Base-by-base conservation (phyloP, 441 rosid genomes). In the Dalechampia spathulata region DNA sequence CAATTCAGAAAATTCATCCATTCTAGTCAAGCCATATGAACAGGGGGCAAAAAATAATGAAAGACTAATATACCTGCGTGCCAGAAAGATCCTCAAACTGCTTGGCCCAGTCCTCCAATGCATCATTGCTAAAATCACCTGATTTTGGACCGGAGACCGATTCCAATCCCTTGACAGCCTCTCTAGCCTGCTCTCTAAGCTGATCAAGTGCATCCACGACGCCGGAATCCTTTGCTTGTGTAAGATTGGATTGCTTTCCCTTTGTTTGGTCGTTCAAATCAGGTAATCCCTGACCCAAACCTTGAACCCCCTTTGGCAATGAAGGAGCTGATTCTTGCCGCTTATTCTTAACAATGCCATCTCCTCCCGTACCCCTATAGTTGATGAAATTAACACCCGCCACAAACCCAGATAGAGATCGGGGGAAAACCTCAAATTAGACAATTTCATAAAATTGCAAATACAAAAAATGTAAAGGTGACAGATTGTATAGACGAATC, bases 21-120 rank as follows among this genome's bases (percentile, higher is more conserved):
- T 34, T 15, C n/a, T 21, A 61, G 41, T 7, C 19, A 30, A 34
- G 10, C 8, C n/a, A 21, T 4, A 11, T n/a, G 17, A 40, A 55
- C 20, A 11, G 22, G 7, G 6, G 27, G 34, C 7, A 43, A 23
- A 43, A 57, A 52, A 13, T 0, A 46, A 19, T 1, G 19, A 19
- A 49, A 20, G 9, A 20, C 41, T 46, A 56, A 46, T 43, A 21
- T 53, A 89, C 99, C 93, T 85, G 86, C 72, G 86, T 60, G 15
- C 83, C 94, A 50, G 90, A 74, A 56, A 89, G 77, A 71, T 87
- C 89, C 82, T 86, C 96, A 59, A 93, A 89, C 69, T 87, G 99
- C 75, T 87, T 93, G 49, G 89, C 84, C 99, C 90, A 93, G 56
- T 93, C 97, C 54, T 93, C 90, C 62, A 83, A 71, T 23, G 79